A percentile compares a stretch with the other conserved stretches of the same genome.
phyloP scores from a whole-genome alignment of 1,284 basidiomycete genomes.

The Apiotrichum mycotoxinovorans region DNA sequence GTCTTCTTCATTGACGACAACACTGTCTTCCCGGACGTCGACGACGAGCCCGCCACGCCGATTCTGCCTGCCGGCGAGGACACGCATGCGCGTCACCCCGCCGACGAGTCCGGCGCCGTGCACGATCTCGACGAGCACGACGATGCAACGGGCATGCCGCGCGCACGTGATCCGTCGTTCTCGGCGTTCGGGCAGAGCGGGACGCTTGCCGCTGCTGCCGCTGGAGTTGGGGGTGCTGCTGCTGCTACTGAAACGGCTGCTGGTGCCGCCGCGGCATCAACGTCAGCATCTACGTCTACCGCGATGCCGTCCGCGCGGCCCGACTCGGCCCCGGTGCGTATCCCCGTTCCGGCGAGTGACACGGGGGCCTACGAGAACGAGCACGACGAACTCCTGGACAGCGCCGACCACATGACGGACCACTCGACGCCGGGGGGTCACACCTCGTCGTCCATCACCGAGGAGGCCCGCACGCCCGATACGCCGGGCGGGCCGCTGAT shows the following conservation, averaged over 20 bases:
- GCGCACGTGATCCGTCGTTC: background rate
- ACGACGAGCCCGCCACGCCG: background rate
- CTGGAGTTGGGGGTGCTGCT: background rate
- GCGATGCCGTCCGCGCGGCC: too few species aligned
- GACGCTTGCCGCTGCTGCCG: background rate
- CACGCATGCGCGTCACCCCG: too few species aligned
- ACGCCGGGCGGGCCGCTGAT: background rate
- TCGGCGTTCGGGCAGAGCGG: background rate
- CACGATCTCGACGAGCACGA: background rate
- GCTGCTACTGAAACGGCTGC: too few species aligned
- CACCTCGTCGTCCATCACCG: background rate
- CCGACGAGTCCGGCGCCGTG: background rate
- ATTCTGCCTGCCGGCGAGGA: background rate
- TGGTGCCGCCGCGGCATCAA: too few species aligned
- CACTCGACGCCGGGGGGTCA: background rate
- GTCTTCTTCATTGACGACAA: conserved; percentile 22
- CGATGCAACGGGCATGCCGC: background rate
- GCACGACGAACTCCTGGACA: too few species aligned
- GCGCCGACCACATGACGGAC: too few species aligned
- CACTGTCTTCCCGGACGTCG: background rate
- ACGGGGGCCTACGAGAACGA: too few species aligned
- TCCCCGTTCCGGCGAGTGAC: too few species aligned
- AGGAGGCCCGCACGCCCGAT: background rate
- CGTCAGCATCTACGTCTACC: too few species aligned
- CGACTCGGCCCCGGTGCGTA: too few species aligned